Evolutionary conservation across 495 filamentous ascomycete species (phyloP), one percentile per base, ranked within the genome.

Genomic region (Daldinia loculata): DNA sequence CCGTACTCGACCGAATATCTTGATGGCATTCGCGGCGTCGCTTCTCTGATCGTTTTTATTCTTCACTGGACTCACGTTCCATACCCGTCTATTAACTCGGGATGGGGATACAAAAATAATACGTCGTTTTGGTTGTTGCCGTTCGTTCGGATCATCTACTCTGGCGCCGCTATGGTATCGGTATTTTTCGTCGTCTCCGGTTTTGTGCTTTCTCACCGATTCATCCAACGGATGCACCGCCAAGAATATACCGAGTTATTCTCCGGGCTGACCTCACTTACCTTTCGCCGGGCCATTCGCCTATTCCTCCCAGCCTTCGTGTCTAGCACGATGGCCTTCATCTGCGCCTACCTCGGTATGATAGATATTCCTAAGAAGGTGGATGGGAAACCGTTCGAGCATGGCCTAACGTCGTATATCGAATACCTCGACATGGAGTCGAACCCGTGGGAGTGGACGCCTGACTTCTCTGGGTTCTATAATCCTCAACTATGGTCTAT

Each of bases 171-270:
- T 61, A 89, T 89, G 88, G 89, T 91, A 17, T 82, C 85, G 60
- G 84, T 90, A 19, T 91, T 91, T 80, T 90, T 90, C 74, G 88
- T 90, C 52, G 85, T 91, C 59, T 89, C 87, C 6, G 89, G 89
- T 45, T 89, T 88, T 58, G 88, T 89, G 4, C 79, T 90, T 2
- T 87, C 87, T 9, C 85, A 87, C 64, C 89, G 89, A 59, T 87
- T 88, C 6, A 66, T 77, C 52, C 67, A 79, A 29, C 74, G 75
- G 4, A 64, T 71, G 71, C 59, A 77, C 43, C 50, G 78, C 61
- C 56, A 67, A 63, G 80, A 84, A 26, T 76, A 76, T 66, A 32
- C 69, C 1, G 76, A 78, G 24, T 52, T 77, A 11, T 71, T 71
- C 41, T 64, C 67, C 15, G 77, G 78, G 2, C 69, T 90, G 36